Base-by-base conservation (phyloP, 1,284 basidiomycete genomes). In the Boletellus deceptivus region DNA sequence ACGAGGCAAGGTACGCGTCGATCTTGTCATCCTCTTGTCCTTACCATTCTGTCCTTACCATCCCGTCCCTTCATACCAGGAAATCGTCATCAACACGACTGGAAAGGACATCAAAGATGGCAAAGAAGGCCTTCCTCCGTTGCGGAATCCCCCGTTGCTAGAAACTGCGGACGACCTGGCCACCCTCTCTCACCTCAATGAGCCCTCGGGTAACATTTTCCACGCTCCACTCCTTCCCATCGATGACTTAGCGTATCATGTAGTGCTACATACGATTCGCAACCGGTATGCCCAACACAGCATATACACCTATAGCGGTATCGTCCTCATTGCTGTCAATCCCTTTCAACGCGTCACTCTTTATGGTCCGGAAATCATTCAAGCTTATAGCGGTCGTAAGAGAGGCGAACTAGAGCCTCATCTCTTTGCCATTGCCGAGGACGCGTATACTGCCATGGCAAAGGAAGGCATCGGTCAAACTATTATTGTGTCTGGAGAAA, bases 301-400 rank as follows among this genome's bases (percentile, higher is more conserved):
- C 69, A 98, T 98, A 62, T 99, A 99, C 70, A 99, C 97, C 36
- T 99, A 99, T 74, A 96, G 93, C 56, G 97, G 97, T 62, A 99
- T 99, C 63, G 90, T 97, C 53, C 84, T 97, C 58, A 98, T 99
- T 69, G 97, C 97, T 42, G 87, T 99, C 73, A 99, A 99, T 72
- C 97, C 97, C 43, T 99, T 99, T 73, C 91, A 93, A 72, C 91
- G 88, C 61, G 87, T 94, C 60, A 89, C 90, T 40, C 84, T 91
- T 55, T 96, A 99, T 77, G 92, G 91, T 14, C 91, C 93, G 14
- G 93, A 98, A 65, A 93, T 98, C 66, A 96, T 99, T 38, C 95
- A 99, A 72, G 93, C 94, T 17, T 99, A 99, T 70, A 91, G 90
- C 53, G 95, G 94, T 39, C 77, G 92, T 51, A 83, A 86, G 64